A percentile compares a stretch with the other conserved stretches of the same genome.
phyloP scores from a whole-genome alignment of 2,329 filamentous ascomycete species.

The Penicillium sclerotigenum region DNA sequence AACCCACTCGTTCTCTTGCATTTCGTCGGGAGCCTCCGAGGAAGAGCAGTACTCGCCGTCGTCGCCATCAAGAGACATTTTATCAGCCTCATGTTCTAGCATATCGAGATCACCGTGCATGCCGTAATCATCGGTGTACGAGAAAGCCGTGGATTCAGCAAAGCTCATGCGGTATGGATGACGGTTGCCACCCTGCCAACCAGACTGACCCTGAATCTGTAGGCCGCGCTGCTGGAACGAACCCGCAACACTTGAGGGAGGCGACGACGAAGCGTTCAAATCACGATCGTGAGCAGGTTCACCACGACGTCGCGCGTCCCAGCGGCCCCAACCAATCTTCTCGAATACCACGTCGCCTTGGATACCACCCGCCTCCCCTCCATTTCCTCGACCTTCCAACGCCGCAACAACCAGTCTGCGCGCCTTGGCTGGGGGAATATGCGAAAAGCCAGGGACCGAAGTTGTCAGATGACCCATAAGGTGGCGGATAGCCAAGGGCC shows the following conservation, averaged over 20 bases:
- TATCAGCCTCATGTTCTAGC: slow-evolving; percentile 83
- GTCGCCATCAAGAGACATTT: slow-evolving; percentile 83
- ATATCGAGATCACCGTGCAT: slow-evolving; percentile 61
- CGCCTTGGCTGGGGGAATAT: slow-evolving; percentile 84
- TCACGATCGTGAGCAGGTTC: slow-evolving; percentile 46
- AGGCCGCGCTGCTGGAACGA: slow-evolving; percentile 47
- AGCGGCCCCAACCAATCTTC: slow-evolving; percentile 96
- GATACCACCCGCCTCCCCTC: slow-evolving; percentile 51
- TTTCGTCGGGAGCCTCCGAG: slow-evolving; percentile 65
- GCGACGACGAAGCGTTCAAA: slow-evolving; percentile 47
- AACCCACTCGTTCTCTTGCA: slow-evolving; percentile 70
- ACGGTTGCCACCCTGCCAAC: slow-evolving; percentile 31
- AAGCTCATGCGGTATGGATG: slow-evolving; percentile 59
- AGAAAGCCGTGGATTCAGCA: slow-evolving; percentile 71
- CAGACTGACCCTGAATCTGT: slow-evolving; percentile 45
- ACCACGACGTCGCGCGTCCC: slow-evolving; percentile 77
- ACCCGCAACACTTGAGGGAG: slow-evolving; percentile 51
- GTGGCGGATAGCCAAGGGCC: slow-evolving; percentile 88
- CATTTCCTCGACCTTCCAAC: slow-evolving; percentile 71
- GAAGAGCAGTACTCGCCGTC: slow-evolving; percentile 66
- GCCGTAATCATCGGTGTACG: slow-evolving; percentile 64
- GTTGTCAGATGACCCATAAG: slow-evolving; percentile 94
- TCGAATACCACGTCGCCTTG: slow-evolving; percentile 67
- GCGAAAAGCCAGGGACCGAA: slow-evolving; percentile 86
- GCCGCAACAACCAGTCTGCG: slow-evolving; percentile 88